phyloP scores from a whole-genome alignment of 2,329 filamentous ascomycete genomes.

The Graphium sp. region DNA sequence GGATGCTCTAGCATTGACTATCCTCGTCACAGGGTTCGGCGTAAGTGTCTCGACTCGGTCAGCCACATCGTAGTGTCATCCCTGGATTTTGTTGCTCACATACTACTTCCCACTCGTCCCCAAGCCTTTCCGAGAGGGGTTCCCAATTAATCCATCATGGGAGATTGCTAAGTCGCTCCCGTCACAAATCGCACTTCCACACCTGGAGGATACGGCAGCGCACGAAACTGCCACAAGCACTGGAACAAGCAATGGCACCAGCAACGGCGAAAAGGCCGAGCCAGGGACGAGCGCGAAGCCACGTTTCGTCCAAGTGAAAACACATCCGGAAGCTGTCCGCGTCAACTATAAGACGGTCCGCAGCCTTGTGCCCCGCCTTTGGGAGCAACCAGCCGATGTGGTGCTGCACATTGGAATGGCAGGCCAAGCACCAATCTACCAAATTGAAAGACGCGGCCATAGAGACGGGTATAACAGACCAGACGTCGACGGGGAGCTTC shows the following conservation, averaged over 20 bases:
- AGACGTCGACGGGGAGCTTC: conserved; percentile 51
- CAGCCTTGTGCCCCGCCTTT: conserved; percentile 43
- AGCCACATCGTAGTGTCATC: conserved; percentile 3
- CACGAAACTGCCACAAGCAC: too few relatives aligned
- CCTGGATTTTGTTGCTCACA: neutral
- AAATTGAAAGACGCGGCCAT: conserved; percentile 53
- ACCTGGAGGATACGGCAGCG: too few relatives aligned
- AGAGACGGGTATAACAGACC: conserved; percentile 53
- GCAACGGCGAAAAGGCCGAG: too few relatives aligned
- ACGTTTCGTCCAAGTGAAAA: conserved; percentile 45
- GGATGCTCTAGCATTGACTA: too few relatives aligned
- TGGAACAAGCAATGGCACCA: too few relatives aligned
- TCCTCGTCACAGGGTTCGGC: conserved; percentile 45
- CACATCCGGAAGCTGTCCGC: conserved; percentile 49
- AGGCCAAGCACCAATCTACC: conserved; percentile 44
- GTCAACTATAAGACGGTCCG: conserved; percentile 56
- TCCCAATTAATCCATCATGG: conserved; percentile 64
- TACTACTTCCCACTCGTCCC: conserved; percentile 7
- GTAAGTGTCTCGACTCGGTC: conserved; percentile 19
- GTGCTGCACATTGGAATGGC: conserved; percentile 73
- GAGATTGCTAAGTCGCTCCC: conserved; percentile 60
- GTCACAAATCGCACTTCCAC: conserved; percentile 40
- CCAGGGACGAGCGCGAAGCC: too few relatives aligned
- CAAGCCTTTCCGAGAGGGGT: conserved; percentile 65
- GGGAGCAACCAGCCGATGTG: conserved; percentile 42